Conservation (phyloP, 495 filamentous ascomycete genomes). For the Opeltia flavorubescens region DNA sequence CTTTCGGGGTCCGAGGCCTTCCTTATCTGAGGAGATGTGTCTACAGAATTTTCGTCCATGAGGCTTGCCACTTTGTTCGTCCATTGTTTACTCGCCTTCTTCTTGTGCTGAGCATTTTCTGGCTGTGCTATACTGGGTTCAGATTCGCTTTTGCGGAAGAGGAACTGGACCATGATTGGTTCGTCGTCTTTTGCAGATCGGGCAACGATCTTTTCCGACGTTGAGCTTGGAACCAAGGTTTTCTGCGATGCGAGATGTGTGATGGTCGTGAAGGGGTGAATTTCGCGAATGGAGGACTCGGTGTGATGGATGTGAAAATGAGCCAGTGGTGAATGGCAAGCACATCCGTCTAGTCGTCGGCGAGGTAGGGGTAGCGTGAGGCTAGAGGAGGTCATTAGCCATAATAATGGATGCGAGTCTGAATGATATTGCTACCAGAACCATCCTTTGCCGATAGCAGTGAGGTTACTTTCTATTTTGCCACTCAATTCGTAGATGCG, state of each 20-base stretch:
- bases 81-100: constrained; percentile 12
- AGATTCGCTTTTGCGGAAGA: constrained; percentile 15
- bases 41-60: constrained; percentile 4
- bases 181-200: constrained; percentile 1
- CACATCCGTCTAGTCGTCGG: constrained; percentile 18
- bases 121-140: background rate
- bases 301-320: constrained; percentile 23
- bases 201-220: constrained; percentile 1
- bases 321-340: constrained; percentile 20
- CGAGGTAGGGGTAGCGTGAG: constrained; percentile 17
- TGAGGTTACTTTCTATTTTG: constrained; percentile 14
- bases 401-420: background rate
- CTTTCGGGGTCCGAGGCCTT: background rate
- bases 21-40: background rate
- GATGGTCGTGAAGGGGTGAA: constrained; percentile 24
- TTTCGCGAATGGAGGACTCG: constrained; percentile 19
- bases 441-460: constrained; percentile 19
- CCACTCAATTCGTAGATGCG: constrained; percentile 17
- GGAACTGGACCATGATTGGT: constrained; percentile 17
- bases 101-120: background rate
- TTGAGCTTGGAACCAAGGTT: constrained; percentile 3
- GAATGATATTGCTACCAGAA: constrained; percentile 12
- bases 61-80: constrained; percentile 15
- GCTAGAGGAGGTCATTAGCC: constrained; percentile 7
- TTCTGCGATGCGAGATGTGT: constrained; percentile 22